Conservation (phyloP, 2,329 filamentous ascomycete species). For the Pseudogymnoascus sp. region DNA sequence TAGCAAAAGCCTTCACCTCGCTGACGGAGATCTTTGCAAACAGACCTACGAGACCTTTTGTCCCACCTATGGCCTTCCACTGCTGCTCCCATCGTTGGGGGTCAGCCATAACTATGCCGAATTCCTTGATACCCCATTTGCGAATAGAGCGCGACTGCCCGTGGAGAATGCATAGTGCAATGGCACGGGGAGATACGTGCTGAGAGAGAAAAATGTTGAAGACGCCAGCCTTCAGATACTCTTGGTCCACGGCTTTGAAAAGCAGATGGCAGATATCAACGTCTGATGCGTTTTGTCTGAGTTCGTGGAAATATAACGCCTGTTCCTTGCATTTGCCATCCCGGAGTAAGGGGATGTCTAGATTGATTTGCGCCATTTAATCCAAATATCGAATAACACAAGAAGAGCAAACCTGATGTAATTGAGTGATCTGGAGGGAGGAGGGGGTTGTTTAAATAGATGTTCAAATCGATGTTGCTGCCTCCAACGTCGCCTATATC, state of each 20-base stretch:
- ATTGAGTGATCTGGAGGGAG: neutral
- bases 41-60: constrained; percentile 11
- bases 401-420: neutral
- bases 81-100: constrained; percentile 12
- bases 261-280: constrained; percentile 9
- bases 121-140: constrained; percentile 12
- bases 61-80: constrained; percentile 14
- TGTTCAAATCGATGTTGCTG: no score
- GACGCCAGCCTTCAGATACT: constrained; percentile 5
- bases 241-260: constrained; percentile 8
- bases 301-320: constrained; percentile 12
- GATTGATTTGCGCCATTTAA: constrained; percentile 10
- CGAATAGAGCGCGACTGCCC: constrained; percentile 10
- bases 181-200: neutral
- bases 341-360: constrained; percentile 11
- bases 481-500: no score
- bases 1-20: constrained; percentile 11
- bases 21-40: constrained; percentile 12
- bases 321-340: constrained; percentile 11
- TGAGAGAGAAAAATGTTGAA: constrained; percentile 12
- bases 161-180: constrained; percentile 10
- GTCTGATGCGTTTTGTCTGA: constrained; percentile 6
- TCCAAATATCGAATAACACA: neutral
- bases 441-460: no score
- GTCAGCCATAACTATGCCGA: constrained; percentile 12